A percentile compares a stretch with the other conserved stretches of the same genome.
Conservation (phyloP, 192 early-diverging fungal species). For the Obelidium mucronatum region DNA sequence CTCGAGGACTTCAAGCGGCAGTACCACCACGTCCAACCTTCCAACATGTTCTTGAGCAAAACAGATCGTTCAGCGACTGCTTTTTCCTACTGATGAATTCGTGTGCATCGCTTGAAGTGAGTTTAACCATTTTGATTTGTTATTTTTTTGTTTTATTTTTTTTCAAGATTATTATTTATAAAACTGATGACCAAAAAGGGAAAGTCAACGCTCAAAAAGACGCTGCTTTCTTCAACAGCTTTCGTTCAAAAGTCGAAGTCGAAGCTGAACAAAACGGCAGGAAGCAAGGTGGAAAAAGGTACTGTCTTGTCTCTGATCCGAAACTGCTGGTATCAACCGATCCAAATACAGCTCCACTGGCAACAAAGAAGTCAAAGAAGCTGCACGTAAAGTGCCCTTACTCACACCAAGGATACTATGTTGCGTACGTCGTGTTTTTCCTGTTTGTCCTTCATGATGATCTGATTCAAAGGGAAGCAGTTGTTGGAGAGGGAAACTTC, state of each 20-base stretch:
- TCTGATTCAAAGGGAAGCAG: too few species aligned
- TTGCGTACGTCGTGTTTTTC: not conserved
- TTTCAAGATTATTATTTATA: not conserved
- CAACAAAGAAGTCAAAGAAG: conserved; percentile 7
- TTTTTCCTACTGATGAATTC: conserved; percentile 63
- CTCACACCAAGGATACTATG: conserved; percentile 18
- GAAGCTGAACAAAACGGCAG: not conserved
- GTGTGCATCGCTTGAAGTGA: conserved; percentile 39
- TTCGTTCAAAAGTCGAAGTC: not conserved
- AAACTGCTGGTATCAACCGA: not conserved
- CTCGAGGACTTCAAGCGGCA: too few species aligned
- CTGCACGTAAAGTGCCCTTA: not conserved
- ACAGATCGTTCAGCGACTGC: conserved; percentile 73
- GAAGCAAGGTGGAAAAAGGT: not conserved
- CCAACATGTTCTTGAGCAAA: conserved; percentile 81
- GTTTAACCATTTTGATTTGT: conserved; percentile 17
- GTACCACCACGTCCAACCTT: too few species aligned
- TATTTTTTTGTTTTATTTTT: not conserved
- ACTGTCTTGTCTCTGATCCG: not conserved
- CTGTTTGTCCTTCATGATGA: not conserved
- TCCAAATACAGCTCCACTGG: not conserved
- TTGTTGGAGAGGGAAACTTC: conserved; percentile 76
- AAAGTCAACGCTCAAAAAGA: not conserved
- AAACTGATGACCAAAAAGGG: not conserved
- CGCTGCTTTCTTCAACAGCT: not conserved